Base-by-base conservation (phyloP, 2,329 filamentous ascomycete species). In the Ceratocystis lukuohia region DNA sequence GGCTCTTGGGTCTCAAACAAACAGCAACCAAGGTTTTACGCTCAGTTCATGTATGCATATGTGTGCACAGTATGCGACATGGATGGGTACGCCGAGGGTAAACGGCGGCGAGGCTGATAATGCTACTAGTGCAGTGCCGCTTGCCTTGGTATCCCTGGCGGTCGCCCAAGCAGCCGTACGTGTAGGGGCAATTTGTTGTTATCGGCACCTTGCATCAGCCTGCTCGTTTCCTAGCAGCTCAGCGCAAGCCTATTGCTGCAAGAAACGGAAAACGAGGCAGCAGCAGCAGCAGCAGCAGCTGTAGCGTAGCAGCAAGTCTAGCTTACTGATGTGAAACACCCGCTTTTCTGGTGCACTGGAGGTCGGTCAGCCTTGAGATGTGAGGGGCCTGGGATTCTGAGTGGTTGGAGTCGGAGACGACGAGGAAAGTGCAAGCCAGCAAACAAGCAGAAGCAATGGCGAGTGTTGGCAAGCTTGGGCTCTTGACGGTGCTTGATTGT, bases 141-240 rank as follows among this genome's bases (percentile, higher is more conserved):
- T 41, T 41, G 12, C 37, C 37, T 12, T 41, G 10, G 37, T 41
- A 41, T 41, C 37, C 37, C 37, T 41, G 37, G 12, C 37, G 37
- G 37, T 15, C 10, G 10, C 10, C 37, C 37, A 41, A 41, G 37
- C 37, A 41, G 37, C 10, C 33, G 10, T 41, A 50, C n/a, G n/a
- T 8, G 48, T n/a, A 25, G n/a, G 48, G 48, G n/a, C n/a, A 12
- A n/a, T 53, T 25, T 10, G 48, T 22, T 53, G n/a, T 53, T 53
- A 7, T 53, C 48, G 48, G 48, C 48, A 53, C 48, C 48, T 53
- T 53, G 48, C 48, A 53, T 53, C 48, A 53, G 48, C n/a, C 48
- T 53, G n/a, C 48, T 20, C 7, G n/a, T 20, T n/a, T n/a, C 15
- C n/a, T 10, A 53, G n/a, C n/a, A 25, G 25, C 50, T 25, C n/a